Conservation (phyloP, 768 basidiomycete species). For the Rhodotorula graminis region DNA sequence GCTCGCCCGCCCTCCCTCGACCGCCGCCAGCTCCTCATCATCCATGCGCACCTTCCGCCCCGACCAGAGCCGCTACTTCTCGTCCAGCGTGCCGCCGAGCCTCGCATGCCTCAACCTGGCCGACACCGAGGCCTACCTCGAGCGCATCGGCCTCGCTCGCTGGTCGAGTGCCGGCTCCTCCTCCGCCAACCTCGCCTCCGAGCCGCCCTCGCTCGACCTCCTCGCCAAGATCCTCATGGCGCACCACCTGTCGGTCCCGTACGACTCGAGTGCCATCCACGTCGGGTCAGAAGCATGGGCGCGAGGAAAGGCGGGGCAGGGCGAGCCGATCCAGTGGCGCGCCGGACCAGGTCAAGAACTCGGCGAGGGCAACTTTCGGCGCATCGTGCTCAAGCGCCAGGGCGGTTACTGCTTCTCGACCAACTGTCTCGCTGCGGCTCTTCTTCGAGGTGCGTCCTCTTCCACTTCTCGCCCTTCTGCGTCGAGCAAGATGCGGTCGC, state of each 20-base stretch:
- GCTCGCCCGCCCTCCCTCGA: neutral
- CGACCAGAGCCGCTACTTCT: constrained; percentile 16
- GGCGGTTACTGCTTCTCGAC: constrained; percentile 27
- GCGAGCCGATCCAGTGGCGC: constrained; percentile 7
- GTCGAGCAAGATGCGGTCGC: no score
- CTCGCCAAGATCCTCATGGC: constrained; percentile 2
- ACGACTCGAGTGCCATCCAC: constrained; percentile 24
- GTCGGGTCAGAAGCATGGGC: constrained; percentile 8
- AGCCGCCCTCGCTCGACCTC: constrained; percentile 14
- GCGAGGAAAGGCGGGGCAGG: neutral
- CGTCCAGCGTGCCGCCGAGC: neutral
- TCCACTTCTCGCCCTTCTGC: neutral
- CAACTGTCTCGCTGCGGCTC: constrained; percentile 1
- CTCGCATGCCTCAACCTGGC: constrained; percentile 7
- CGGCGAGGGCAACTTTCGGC: constrained; percentile 18
- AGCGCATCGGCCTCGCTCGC: constrained; percentile 23
- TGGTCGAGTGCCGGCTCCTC: no score
- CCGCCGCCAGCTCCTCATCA: neutral
- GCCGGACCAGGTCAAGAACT: constrained; percentile 18
- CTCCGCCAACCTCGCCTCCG: neutral
- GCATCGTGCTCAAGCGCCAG: constrained; percentile 1
- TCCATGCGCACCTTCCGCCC: neutral
- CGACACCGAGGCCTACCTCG: constrained; percentile 23
- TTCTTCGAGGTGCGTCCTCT: constrained; percentile 13
- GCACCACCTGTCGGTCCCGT: constrained; percentile 13